These are phyloP conservation scores for Solanum appendiculatum DNA, from an alignment of 257 asterid species.

Conservation along the genomic window DNA sequence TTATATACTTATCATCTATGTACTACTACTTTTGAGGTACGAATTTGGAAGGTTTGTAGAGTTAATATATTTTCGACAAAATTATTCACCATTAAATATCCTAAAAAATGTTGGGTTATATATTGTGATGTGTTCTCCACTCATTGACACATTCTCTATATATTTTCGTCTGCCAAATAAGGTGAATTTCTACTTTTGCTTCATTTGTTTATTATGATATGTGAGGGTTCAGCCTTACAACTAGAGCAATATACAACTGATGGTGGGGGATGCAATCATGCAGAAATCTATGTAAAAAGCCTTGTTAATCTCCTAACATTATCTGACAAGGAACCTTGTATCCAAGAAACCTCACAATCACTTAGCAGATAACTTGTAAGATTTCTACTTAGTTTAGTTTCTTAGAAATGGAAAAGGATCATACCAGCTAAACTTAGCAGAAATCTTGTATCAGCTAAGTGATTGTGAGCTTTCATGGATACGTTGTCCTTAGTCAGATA, in stretches of 20 bases:
- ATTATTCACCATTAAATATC: not conserved
- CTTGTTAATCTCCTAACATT: no score
- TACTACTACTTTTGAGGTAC: not conserved
- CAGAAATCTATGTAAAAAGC: no score
- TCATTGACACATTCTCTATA: not conserved
- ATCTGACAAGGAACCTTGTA: no score
- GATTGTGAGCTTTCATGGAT: no score
- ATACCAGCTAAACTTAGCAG: no score
- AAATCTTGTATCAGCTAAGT: no score
- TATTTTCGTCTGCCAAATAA: not conserved
- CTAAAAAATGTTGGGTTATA: not conserved
- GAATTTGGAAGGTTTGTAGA: not conserved
- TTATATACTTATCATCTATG: not conserved
- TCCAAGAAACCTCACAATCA: no score
- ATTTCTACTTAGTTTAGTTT: no score
- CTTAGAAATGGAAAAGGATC: no score
- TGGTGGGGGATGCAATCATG: no score
- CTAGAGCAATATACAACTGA: not conserved
- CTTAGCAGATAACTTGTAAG: no score
- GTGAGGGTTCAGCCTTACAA: not conserved
- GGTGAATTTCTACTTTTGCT: not conserved
- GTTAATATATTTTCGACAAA: not conserved
- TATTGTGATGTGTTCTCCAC: not conserved
- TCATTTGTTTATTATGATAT: not conserved
- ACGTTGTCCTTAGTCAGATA: no score